Conservation (phyloP, 2,329 filamentous ascomycete genomes). For the Myriosclerotinia curreyana region DNA sequence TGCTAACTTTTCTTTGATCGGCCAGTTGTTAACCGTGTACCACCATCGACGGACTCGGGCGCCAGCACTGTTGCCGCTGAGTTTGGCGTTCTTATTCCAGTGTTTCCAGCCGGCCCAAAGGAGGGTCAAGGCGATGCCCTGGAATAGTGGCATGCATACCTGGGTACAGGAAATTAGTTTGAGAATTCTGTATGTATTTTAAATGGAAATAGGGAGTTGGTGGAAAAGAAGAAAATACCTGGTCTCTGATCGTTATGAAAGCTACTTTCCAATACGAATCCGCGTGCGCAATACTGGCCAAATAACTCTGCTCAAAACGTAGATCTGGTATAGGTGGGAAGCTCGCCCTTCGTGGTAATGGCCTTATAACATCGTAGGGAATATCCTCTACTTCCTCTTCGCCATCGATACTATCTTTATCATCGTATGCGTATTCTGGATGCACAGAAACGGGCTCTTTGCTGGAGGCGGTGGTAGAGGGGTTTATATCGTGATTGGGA, state of each 20-base stretch:
- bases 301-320: constrained; percentile 96
- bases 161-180: constrained; percentile 40
- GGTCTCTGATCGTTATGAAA: constrained; percentile 84
- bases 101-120: constrained; percentile 82
- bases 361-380: constrained; percentile 61
- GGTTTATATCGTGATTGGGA: constrained; percentile 72
- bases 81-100: constrained; percentile 77
- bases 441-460: constrained; percentile 57
- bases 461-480: constrained; percentile 68
- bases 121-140: constrained; percentile 87
- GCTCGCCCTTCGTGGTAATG: constrained; percentile 49
- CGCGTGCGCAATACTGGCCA: constrained; percentile 79
- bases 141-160: constrained; percentile 81
- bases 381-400: constrained; percentile 60
- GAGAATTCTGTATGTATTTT: constrained; percentile 6
- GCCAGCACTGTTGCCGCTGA: constrained; percentile 74
- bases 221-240: constrained; percentile 53
- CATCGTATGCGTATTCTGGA: constrained; percentile 40
- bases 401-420: constrained; percentile 42
- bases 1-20: constrained; percentile 49
- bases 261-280: constrained; percentile 75
- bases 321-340: constrained; percentile 77
- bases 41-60: constrained; percentile 84
- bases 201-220: background rate
- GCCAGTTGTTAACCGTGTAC: constrained; percentile 93